Percentiles rank a stretch among this genome's conserved stretches.
These are phyloP conservation scores for Gilbertella persicaria DNA, from an alignment of 371 early-diverging fungal species.

Conservation along the genomic window DNA sequence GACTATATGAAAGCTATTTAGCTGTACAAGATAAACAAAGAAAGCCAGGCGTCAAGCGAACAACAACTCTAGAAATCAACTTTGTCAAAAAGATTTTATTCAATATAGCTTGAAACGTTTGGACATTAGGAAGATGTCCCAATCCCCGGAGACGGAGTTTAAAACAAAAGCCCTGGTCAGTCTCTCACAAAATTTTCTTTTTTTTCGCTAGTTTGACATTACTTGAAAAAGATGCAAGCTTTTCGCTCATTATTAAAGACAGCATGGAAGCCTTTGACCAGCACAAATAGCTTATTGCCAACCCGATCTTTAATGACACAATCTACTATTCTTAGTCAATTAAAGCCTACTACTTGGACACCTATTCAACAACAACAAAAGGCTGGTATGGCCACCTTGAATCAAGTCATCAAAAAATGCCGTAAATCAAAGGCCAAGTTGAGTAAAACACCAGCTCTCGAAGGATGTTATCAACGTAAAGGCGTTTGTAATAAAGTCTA, in stretches of 20 bases:
- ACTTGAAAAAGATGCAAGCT: slow-evolving; percentile 23
- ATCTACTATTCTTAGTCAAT: slow-evolving; percentile 21
- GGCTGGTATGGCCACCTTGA: slow-evolving; percentile 85
- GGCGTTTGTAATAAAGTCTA: slow-evolving; percentile 96
- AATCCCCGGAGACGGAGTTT: neutral
- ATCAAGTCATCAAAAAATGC: slow-evolving; percentile 90
- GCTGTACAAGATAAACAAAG: no score
- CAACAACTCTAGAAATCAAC: no score
- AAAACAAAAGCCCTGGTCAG: neutral
- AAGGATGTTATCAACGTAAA: slow-evolving; percentile 84
- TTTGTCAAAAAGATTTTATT: no score
- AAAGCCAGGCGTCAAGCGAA: no score
- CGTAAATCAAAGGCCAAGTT: slow-evolving; percentile 72
- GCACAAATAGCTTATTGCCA: neutral
- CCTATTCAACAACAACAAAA: slow-evolving; percentile 31
- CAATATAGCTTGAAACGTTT: no score
- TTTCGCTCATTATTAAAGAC: slow-evolving; percentile 32
- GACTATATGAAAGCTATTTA: no score
- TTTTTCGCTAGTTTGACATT: neutral
- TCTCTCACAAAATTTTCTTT: neutral
- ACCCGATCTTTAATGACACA: slow-evolving; percentile 14
- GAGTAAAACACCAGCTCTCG: slow-evolving; percentile 87
- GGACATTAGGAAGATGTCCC: no score
- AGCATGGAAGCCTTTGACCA: slow-evolving; percentile 26
- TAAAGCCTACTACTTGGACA: slow-evolving; percentile 15